Evolutionary conservation across 768 basidiomycete species (phyloP).

Genomic region (Boletus rubescentipes): DNA sequence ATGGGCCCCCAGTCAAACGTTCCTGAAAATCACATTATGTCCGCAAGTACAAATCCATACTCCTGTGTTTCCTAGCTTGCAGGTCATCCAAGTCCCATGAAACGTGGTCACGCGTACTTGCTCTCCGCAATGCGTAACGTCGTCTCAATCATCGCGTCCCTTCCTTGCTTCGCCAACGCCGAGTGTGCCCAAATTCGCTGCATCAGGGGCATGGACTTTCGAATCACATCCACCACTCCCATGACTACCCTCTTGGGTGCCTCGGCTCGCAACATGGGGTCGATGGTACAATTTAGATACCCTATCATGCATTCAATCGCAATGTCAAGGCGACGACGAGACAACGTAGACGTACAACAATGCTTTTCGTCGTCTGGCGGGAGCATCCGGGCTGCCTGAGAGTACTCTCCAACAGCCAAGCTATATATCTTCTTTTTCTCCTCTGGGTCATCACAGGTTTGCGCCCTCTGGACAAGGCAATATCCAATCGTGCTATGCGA

Average conservation of each 20-base stretch:
- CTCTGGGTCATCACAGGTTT: background rate
- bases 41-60: background rate
- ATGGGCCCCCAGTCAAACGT: background rate
- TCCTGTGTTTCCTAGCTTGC: too few relatives aligned
- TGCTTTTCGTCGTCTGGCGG: conserved; percentile 3
- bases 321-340: background rate
- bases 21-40: background rate
- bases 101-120: background rate
- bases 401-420: background rate
- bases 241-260: background rate
- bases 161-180: conserved; percentile 2
- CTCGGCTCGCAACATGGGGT: background rate
- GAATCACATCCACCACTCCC: background rate
- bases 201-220: conserved; percentile 1
- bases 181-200: background rate
- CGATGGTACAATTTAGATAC: background rate
- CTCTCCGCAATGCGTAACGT: background rate
- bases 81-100: too few relatives aligned
- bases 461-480: background rate
- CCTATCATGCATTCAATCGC: background rate
- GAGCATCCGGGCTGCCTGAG: background rate
- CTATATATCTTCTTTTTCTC: background rate
- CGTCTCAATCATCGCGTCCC: background rate
- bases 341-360: background rate
- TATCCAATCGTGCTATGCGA: background rate